Evolutionary conservation across 2,329 filamentous ascomycete genomes (phyloP).

Genomic region (Claviceps fusiformis): DNA sequence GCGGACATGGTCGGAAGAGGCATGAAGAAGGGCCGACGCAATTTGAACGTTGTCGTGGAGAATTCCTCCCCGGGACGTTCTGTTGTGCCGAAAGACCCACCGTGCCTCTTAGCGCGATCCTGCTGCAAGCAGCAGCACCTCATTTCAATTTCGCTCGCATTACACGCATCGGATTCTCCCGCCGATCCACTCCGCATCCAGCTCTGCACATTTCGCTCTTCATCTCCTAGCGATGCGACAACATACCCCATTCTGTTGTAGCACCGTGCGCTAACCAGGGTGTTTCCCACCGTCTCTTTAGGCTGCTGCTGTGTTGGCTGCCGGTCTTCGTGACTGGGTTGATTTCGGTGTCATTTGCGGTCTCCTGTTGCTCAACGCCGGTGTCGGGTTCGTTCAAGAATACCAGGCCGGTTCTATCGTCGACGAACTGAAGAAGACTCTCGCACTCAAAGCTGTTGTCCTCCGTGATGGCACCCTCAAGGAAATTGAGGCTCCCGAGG

Average conservation of each 20-base stretch:
- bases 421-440: slow-evolving; percentile 80
- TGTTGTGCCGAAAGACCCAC: background rate
- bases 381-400: slow-evolving; percentile 79
- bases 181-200: background rate
- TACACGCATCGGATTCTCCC: background rate
- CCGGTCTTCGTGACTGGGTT: slow-evolving; percentile 77
- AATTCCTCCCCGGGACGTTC: background rate
- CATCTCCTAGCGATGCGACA: background rate
- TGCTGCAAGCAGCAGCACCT: background rate
- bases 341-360: slow-evolving; percentile 87
- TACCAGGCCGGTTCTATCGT: slow-evolving; percentile 83
- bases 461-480: slow-evolving; percentile 63
- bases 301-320: slow-evolving; percentile 67
- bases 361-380: slow-evolving; percentile 70
- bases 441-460: slow-evolving; percentile 77
- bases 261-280: slow-evolving; percentile 13
- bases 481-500: slow-evolving; percentile 70
- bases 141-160: background rate
- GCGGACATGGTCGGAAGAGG: background rate
- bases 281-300: slow-evolving; percentile 15
- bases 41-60: background rate
- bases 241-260: background rate
- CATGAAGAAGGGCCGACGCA: background rate
- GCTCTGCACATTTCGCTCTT: background rate
- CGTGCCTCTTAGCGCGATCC: background rate